Percentiles rank a stretch among this genome's conserved stretches.
These are phyloP conservation scores for Cafeteria roenbergensis DNA, from an alignment of 108 stramenopile species.

Conservation along the genomic window DNA sequence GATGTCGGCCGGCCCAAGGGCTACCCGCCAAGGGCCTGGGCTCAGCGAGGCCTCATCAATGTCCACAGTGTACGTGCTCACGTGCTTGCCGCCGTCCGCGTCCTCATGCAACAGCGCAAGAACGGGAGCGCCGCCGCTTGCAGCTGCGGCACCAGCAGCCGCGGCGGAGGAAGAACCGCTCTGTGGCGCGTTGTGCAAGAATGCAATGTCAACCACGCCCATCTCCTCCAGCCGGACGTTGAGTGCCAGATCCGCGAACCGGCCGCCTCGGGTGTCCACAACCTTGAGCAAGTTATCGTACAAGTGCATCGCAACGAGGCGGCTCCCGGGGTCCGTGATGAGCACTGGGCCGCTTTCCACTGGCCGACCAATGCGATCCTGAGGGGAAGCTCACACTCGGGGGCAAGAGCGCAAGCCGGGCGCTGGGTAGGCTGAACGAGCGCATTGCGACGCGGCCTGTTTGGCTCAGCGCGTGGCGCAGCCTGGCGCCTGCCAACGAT, in stretches of 20 bases:
- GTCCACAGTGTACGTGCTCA: constrained; percentile 35
- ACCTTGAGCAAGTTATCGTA: constrained; percentile 38
- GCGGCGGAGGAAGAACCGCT: no score
- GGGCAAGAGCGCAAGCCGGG: constrained; percentile 12
- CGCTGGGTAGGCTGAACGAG: no score
- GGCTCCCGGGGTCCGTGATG: constrained; percentile 28
- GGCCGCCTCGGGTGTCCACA: neutral
- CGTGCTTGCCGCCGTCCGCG: constrained; percentile 27
- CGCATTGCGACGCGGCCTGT: no score
- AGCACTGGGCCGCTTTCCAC: constrained; percentile 20
- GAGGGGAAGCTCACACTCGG: constrained; percentile 15
- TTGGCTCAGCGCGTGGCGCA: no score
- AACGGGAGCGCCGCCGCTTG: no score
- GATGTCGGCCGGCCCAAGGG: no score
- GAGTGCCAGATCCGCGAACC: constrained; percentile 8
- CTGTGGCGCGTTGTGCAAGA: constrained; percentile 33
- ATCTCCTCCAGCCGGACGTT: constrained; percentile 39
- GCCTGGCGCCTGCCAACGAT: no score
- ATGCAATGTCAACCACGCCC: constrained; percentile 40
- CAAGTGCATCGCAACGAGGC: constrained; percentile 33
- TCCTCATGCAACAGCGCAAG: constrained; percentile 40
- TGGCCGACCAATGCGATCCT: constrained; percentile 12
- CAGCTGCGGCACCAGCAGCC: no score
- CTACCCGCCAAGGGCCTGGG: constrained; percentile 38
- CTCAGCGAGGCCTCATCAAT: constrained; percentile 21